Evolutionary conservation across 257 asterid genomes (phyloP).

Genomic region (Solanum ossicruentum): DNA sequence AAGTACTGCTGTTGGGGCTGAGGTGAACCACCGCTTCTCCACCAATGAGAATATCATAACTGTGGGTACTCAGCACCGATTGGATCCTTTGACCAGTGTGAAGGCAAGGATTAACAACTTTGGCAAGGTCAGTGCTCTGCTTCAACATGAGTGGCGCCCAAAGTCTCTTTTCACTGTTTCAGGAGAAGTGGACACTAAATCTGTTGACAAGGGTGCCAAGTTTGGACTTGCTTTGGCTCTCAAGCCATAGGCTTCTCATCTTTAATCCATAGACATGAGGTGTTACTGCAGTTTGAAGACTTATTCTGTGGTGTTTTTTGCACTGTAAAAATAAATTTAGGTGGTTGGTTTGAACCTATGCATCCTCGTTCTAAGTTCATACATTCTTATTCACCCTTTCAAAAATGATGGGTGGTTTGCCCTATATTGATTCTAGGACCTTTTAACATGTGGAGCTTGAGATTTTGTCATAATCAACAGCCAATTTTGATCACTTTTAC

Average conservation of each 20-base stretch:
- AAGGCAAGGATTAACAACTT: conserved; percentile 39
- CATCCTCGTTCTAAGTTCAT: background rate
- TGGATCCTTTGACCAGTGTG: conserved; percentile 40
- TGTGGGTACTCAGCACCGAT: conserved; percentile 30
- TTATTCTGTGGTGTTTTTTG: background rate
- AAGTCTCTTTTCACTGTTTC: conserved; percentile 42
- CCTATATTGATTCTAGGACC: background rate
- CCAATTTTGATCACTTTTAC: background rate
- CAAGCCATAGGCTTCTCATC: conserved; percentile 16
- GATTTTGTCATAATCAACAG: background rate
- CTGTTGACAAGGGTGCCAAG: conserved; percentile 44
- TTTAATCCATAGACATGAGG: background rate
- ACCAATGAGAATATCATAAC: conserved; percentile 40
- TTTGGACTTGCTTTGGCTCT: conserved; percentile 51
- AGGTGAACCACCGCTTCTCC: conserved; percentile 37
- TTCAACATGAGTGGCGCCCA: conserved; percentile 59
- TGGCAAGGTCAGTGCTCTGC: conserved; percentile 43
- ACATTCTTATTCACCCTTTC: background rate
- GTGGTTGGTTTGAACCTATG: conserved; percentile 1
- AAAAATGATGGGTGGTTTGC: background rate
- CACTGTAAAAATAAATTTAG: conserved; percentile 1
- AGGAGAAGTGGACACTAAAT: conserved; percentile 37
- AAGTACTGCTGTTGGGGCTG: conserved; percentile 49
- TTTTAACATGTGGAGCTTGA: background rate
- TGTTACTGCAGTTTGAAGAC: background rate